These are phyloP conservation scores for Eimeria tenella DNA, from an alignment of 169 alveolate species.

Conservation along the genomic window DNA sequence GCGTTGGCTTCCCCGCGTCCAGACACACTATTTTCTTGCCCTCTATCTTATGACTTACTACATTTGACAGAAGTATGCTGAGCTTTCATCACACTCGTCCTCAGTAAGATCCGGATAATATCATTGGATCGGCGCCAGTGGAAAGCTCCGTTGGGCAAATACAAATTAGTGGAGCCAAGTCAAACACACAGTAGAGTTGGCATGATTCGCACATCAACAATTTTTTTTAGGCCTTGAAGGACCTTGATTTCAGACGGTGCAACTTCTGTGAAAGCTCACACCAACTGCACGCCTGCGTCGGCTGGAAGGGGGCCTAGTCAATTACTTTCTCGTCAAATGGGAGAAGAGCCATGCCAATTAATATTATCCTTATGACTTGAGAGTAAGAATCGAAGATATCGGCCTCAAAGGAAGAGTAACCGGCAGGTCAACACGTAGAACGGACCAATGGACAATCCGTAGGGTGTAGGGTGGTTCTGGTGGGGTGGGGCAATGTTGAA, in stretches of 20 bases:
- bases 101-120: background rate
- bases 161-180: background rate
- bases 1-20: background rate
- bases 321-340: background rate
- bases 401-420: background rate
- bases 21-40: background rate
- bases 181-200: background rate
- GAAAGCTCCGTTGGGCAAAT: background rate
- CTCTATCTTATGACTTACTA: background rate
- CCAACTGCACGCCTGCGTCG: background rate
- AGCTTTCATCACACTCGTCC: background rate
- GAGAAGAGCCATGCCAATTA: background rate
- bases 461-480: background rate
- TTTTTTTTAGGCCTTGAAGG: background rate
- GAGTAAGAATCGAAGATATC: background rate
- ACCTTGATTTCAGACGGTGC: background rate
- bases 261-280: background rate
- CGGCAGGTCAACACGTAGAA: background rate
- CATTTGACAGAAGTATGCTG: background rate
- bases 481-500: background rate
- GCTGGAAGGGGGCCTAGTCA: conserved; percentile 4
- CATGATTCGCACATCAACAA: background rate
- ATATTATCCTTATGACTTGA: background rate
- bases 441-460: background rate
- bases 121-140: background rate